Evolutionary conservation across 1,284 basidiomycete genomes (phyloP), one percentile per base, ranked within the genome.

Genomic region (Cutaneotrichosporon cutaneum): DNA sequence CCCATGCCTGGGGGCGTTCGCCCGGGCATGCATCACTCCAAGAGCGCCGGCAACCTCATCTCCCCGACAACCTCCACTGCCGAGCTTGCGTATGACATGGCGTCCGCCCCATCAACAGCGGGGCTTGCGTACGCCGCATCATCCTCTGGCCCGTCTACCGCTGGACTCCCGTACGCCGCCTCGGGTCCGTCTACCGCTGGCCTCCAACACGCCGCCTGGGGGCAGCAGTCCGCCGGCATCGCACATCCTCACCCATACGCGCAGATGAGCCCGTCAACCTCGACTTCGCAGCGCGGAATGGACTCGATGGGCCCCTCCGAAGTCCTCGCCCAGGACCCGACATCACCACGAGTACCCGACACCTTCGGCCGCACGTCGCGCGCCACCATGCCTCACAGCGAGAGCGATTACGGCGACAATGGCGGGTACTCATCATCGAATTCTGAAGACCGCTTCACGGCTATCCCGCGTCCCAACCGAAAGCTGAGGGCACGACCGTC

Each of bases 401-500:
- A 30, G 22, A 36, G 52, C 35, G 52, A 35, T 9, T 30, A 56
- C 18, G 47, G 36, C n/a, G 56, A 50, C 35, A 33, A 58, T 26
- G 24, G 24, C 9, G 56, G 47, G 16, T 24, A 58, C 10, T 51
- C 48, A 4, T 32, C 48, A 9, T 26, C 36, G 11, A 7, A 27
- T 8, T 32, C 26, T 14, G 54, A 54, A 7, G 56, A 58, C 35
- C n/a, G 56, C 13, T 58, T 58, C 33, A 58, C 56, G 2, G 22
- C 56, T 24, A 32, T 58, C 7, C 56, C 56, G 2, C 10, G 30
- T 33, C 56, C 52, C 4, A 54, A 33, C 24, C 33, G 56, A 47
- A 22, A 35, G 3, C 21, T 24, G 14, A 32, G 56, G 22, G 21
- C 30, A 24, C 32, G 33, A 21, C 45, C 42, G 14, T 21, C 21